Evolutionary conservation across 441 rosid genomes (phyloP).

Genomic region (Corymbia calophylla): DNA sequence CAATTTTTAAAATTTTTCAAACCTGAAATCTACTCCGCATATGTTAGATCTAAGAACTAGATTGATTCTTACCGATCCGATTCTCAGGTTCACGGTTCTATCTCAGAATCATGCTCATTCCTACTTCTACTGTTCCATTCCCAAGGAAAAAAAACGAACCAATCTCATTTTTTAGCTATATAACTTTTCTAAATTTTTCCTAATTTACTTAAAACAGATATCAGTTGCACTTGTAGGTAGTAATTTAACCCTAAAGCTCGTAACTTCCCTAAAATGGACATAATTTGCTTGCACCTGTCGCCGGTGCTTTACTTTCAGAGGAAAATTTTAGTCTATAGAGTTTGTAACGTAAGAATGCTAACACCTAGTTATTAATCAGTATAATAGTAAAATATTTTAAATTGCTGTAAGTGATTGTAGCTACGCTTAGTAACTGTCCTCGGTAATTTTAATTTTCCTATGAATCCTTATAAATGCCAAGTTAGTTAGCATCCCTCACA

Average conservation of each 20-base stretch:
- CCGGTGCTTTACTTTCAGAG: no score
- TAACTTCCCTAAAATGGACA: no score
- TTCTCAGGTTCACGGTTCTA: no score
- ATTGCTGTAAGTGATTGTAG: neutral
- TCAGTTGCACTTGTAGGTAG: no score
- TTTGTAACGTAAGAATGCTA: neutral
- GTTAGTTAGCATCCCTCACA: neutral
- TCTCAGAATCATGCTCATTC: no score
- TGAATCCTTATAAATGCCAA: neutral
- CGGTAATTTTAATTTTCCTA: neutral
- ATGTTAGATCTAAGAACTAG: no score
- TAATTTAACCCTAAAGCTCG: no score
- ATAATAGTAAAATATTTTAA: neutral
- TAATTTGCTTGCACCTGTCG: no score
- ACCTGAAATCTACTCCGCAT: no score
- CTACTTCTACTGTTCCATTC: neutral
- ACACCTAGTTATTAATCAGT: neutral
- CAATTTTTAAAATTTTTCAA: no score
- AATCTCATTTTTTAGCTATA: neutral
- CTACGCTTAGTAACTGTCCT: neutral
- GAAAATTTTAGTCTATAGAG: neutral
- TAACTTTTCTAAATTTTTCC: neutral
- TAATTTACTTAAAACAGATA: neutral
- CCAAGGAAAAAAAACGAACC: accelerated
- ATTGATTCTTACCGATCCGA: no score